These are phyloP conservation scores for Trichoderma reesei DNA, from an alignment of 495 filamentous ascomycete genomes.

Conservation along the genomic window DNA sequence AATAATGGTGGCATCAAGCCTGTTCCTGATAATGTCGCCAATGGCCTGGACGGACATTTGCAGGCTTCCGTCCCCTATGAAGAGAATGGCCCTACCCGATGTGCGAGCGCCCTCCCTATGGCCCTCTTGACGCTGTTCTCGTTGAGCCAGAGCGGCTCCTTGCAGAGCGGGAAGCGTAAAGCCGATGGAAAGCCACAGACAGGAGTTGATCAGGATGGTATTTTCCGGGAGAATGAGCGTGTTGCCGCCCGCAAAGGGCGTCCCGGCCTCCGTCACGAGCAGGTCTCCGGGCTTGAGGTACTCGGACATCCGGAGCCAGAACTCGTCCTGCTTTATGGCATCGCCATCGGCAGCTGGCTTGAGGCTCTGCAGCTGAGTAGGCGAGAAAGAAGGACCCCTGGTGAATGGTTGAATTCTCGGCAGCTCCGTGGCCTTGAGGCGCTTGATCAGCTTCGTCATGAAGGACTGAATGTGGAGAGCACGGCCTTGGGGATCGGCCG, in stretches of 20 bases:
- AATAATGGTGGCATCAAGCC: conserved; percentile 61
- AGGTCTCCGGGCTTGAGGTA: conserved; percentile 40
- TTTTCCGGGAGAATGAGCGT: conserved; percentile 21
- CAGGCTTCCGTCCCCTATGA: conserved; percentile 69
- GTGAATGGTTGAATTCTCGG: conserved; percentile 1
- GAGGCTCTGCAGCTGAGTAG: conserved; percentile 2
- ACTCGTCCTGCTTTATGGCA: conserved; percentile 25
- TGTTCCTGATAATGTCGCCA: conserved; percentile 61
- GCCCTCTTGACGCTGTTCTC: neutral
- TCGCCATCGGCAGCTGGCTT: neutral
- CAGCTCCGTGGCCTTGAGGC: conserved; percentile 16
- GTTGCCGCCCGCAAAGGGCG: conserved; percentile 26
- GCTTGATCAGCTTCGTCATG: conserved; percentile 3
- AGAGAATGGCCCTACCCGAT: conserved; percentile 50
- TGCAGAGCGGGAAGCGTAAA: conserved; percentile 16
- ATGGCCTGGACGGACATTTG: conserved; percentile 70
- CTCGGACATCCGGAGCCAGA: conserved; percentile 26
- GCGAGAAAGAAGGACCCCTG: neutral
- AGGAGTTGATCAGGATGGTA: conserved; percentile 25
- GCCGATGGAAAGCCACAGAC: conserved; percentile 32
- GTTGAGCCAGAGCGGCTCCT: conserved; percentile 1
- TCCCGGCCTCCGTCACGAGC: conserved; percentile 38
- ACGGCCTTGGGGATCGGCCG: neutral
- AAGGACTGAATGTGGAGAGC: conserved; percentile 19
- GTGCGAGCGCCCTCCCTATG: neutral